Percentiles rank a stretch among this genome's conserved stretches.
Evolutionary conservation across 306 rosid genomes (phyloP).

Genomic region (Sesbania bispinosa): DNA sequence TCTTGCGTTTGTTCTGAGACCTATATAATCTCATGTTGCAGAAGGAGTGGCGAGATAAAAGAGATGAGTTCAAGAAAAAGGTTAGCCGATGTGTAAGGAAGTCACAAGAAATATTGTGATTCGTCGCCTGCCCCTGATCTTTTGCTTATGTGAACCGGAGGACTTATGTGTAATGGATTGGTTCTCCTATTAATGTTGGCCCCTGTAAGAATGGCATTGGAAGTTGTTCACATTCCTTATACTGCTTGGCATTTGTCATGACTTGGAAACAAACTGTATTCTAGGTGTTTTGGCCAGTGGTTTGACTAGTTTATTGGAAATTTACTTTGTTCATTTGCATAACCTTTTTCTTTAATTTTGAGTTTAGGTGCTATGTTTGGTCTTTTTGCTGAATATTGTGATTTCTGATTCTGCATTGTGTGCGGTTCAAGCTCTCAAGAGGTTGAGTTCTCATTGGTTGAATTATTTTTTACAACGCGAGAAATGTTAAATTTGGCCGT

Average conservation of each 20-base stretch:
- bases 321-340: slow-evolving; percentile 42
- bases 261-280: slow-evolving; percentile 40
- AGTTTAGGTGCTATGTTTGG: slow-evolving; percentile 22
- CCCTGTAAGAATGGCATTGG: slow-evolving; percentile 32
- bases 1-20: background rate
- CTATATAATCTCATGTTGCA: slow-evolving; percentile 35
- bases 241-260: slow-evolving; percentile 33
- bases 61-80: slow-evolving; percentile 96
- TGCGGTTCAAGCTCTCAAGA: background rate
- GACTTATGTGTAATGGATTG: slow-evolving; percentile 36
- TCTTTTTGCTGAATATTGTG: slow-evolving; percentile 5
- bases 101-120: slow-evolving; percentile 77
- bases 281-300: slow-evolving; percentile 37
- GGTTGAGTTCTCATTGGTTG: background rate
- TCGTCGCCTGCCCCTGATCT: background rate
- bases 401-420: background rate
- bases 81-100: slow-evolving; percentile 91
- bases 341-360: slow-evolving; percentile 31
- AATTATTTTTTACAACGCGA: background rate
- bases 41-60: slow-evolving; percentile 95
- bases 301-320: slow-evolving; percentile 34
- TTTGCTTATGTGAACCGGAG: slow-evolving; percentile 36
- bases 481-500: background rate
- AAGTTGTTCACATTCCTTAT: slow-evolving; percentile 29
- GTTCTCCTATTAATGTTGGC: slow-evolving; percentile 27